These are phyloP conservation scores for Cucumis hystrix DNA, from an alignment of 306 rosid genomes.

Conservation along the genomic window DNA sequence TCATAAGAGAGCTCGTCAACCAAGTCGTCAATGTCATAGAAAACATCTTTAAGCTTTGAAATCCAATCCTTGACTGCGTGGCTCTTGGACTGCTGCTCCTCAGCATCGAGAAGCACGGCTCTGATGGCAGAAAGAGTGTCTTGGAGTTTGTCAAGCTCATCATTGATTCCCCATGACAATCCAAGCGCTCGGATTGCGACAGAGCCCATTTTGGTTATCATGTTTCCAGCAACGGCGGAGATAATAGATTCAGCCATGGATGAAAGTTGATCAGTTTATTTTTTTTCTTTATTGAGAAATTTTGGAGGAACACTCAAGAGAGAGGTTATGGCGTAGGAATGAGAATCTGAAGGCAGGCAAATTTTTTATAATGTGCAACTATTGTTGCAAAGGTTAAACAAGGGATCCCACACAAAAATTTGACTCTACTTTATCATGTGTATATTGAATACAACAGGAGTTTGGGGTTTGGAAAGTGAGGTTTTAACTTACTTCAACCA, in stretches of 20 bases:
- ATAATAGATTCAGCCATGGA: constrained; percentile 2
- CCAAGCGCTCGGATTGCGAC: neutral
- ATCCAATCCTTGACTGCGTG: constrained; percentile 10
- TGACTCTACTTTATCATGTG: too few relatives aligned
- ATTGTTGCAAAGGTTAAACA: too few relatives aligned
- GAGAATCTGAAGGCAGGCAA: too few relatives aligned
- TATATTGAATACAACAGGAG: too few relatives aligned
- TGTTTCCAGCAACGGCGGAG: neutral
- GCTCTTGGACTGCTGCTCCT: constrained; percentile 8
- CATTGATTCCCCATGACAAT: neutral
- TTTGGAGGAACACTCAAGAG: too few relatives aligned
- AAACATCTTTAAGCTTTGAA: neutral
- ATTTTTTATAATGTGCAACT: too few relatives aligned
- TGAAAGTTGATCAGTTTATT: too few relatives aligned
- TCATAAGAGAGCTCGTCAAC: constrained; percentile 15
- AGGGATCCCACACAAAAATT: too few relatives aligned
- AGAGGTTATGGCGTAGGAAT: too few relatives aligned
- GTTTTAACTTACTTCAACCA: too few relatives aligned
- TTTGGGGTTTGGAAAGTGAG: too few relatives aligned
- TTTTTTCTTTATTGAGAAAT: too few relatives aligned
- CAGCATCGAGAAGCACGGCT: constrained; percentile 15
- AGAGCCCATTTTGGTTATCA: neutral
- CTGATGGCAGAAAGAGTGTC: neutral
- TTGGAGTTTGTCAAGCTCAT: constrained; percentile 1
- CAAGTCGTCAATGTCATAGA: constrained; percentile 8